A percentile compares a stretch with the other conserved stretches of the same genome.
Evolutionary conservation across 1,139 yeast genomes (phyloP).

Genomic region (Scheffersomyces insectosa): DNA sequence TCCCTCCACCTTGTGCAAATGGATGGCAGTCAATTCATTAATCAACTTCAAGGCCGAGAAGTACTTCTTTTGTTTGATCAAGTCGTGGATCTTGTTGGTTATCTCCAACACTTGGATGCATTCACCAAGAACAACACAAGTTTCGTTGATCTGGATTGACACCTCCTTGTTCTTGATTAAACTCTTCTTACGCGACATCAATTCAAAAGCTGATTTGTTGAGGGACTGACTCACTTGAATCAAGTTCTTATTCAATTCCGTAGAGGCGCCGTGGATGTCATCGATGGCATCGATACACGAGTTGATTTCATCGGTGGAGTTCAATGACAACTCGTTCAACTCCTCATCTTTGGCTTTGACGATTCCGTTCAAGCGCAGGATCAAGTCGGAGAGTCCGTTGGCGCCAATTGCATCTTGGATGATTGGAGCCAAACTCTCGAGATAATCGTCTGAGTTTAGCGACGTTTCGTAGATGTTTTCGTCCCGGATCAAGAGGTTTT

Average conservation of each 20-base stretch:
- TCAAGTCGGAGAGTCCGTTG: conserved; percentile 57
- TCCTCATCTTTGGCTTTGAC: conserved; percentile 64
- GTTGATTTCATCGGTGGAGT: conserved; percentile 59
- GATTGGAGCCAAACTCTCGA: conserved; percentile 82
- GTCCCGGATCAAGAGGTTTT: conserved; percentile 42
- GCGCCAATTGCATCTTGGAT: conserved; percentile 64
- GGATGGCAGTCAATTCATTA: conserved; percentile 68
- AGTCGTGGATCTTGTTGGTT: conserved; percentile 82
- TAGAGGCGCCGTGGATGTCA: conserved; percentile 55
- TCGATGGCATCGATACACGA: conserved; percentile 58
- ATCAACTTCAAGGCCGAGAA: conserved; percentile 85
- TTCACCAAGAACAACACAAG: conserved; percentile 58
- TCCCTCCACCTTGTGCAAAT: conserved; percentile 67
- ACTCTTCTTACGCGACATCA: conserved; percentile 59
- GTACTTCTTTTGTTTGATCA: conserved; percentile 72
- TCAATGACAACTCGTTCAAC: conserved; percentile 60
- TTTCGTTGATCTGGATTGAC: conserved; percentile 60
- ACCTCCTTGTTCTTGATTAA: conserved; percentile 59
- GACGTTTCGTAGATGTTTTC: conserved; percentile 52
- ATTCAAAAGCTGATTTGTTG: conserved; percentile 61
- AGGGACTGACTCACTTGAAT: conserved; percentile 52
- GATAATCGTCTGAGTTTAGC: conserved; percentile 64
- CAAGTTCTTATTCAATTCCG: conserved; percentile 53
- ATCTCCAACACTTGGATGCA: conserved; percentile 83
- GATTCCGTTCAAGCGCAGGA: conserved; percentile 56